A percentile compares a stretch with the other conserved stretches of the same genome.
These are phyloP conservation scores for Ganoderma sinense DNA, from an alignment of 1,284 basidiomycete genomes.

Conservation along the genomic window DNA sequence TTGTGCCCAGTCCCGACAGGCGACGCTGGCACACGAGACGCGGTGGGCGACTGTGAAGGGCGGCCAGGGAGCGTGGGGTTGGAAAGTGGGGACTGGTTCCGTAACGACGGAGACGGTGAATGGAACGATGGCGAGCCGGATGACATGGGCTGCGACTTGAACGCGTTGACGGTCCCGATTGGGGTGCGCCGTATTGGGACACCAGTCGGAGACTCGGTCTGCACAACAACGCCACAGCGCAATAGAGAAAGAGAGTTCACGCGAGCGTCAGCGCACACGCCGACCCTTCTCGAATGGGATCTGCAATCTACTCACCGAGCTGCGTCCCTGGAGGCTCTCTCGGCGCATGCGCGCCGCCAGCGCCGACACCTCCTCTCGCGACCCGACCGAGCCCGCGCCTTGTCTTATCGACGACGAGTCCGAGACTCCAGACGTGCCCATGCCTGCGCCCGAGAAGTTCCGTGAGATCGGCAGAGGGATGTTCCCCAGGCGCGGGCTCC, in stretches of 20 bases:
- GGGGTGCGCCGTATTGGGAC: slow-evolving; percentile 62
- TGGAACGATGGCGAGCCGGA: slow-evolving; percentile 59
- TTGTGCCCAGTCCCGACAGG: slow-evolving; percentile 44
- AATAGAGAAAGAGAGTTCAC: not conserved
- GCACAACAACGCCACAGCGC: not conserved
- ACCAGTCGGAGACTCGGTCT: slow-evolving; percentile 49
- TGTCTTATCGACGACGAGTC: slow-evolving; percentile 50
- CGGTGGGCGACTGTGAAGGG: slow-evolving; percentile 47
- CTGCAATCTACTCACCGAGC: slow-evolving; percentile 41
- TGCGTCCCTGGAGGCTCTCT: slow-evolving; percentile 47
- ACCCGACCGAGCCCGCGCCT: slow-evolving; percentile 44
- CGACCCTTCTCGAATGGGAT: not conserved
- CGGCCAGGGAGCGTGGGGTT: slow-evolving; percentile 44
- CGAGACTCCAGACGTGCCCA: slow-evolving; percentile 44
- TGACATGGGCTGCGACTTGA: slow-evolving; percentile 74
- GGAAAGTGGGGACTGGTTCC: slow-evolving; percentile 52
- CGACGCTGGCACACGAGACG: slow-evolving; percentile 53
- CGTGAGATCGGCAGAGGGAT: slow-evolving; percentile 43
- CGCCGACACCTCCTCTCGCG: slow-evolving; percentile 48
- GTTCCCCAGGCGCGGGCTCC: slow-evolving; percentile 41
- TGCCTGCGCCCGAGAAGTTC: slow-evolving; percentile 34
- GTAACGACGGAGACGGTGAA: slow-evolving; percentile 55
- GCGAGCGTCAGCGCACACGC: slow-evolving; percentile 9
- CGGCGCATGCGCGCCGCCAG: slow-evolving; percentile 47
- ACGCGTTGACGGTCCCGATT: slow-evolving; percentile 63